These are phyloP conservation scores for Phytophthora pini DNA, from an alignment of 352 stramenopile genomes.

Conservation along the genomic window DNA sequence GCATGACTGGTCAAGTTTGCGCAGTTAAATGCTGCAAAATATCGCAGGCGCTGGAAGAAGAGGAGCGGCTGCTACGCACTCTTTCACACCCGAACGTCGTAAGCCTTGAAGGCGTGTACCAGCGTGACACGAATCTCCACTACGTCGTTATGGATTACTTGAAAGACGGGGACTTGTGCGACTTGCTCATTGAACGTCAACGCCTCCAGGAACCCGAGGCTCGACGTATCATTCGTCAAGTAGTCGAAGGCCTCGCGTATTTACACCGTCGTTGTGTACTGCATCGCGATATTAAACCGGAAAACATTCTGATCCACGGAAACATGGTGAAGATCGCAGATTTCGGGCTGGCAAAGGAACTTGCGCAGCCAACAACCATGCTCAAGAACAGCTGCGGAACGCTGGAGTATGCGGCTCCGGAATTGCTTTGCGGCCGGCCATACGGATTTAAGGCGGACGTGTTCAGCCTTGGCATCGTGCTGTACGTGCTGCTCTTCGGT, in stretches of 20 bases:
- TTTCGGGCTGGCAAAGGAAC: slow-evolving; percentile 79
- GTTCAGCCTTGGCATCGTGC: slow-evolving; percentile 80
- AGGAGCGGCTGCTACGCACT: slow-evolving; percentile 69
- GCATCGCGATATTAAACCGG: slow-evolving; percentile 82
- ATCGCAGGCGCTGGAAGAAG: slow-evolving; percentile 66
- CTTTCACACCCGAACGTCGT: slow-evolving; percentile 78
- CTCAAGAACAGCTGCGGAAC: slow-evolving; percentile 77
- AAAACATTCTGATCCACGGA: slow-evolving; percentile 84
- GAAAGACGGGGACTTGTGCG: slow-evolving; percentile 77
- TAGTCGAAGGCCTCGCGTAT: slow-evolving; percentile 64
- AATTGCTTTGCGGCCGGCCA: slow-evolving; percentile 66
- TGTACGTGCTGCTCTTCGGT: slow-evolving; percentile 84
- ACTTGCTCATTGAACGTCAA: slow-evolving; percentile 72
- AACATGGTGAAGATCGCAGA: slow-evolving; percentile 78
- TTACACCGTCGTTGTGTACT: slow-evolving; percentile 71
- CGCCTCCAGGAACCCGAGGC: slow-evolving; percentile 60
- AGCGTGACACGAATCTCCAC: slow-evolving; percentile 67
- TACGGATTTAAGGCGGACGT: slow-evolving; percentile 84
- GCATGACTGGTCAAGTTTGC: slow-evolving; percentile 62
- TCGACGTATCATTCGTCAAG: slow-evolving; percentile 67
- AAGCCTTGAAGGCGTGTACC: slow-evolving; percentile 70
- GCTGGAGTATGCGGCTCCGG: slow-evolving; percentile 78
- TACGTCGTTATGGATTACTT: slow-evolving; percentile 89
- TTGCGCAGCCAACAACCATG: slow-evolving; percentile 51
- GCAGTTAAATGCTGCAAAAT: slow-evolving; percentile 83